A percentile compares a stretch with the other conserved stretches of the same genome.
Conservation (phyloP, 257 asterid species). For the Solanum virginianum region DNA sequence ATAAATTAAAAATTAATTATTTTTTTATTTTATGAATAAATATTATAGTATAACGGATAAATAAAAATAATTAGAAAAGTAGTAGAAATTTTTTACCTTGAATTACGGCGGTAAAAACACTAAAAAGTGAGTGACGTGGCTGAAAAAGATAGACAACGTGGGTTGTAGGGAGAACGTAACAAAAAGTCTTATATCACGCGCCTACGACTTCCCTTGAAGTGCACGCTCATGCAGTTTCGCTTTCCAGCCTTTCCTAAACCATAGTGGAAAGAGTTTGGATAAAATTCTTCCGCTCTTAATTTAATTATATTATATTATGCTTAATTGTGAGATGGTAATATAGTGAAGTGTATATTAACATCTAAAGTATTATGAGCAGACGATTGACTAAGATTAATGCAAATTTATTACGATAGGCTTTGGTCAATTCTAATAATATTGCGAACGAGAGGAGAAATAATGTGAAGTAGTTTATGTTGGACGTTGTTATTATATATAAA, state of each 20-base stretch:
- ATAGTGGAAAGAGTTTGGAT: too few species aligned
- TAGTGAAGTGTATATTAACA: background rate
- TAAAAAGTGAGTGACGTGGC: background rate
- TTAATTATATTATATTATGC: accelerated
- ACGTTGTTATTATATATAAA: background rate
- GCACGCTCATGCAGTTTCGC: too few species aligned
- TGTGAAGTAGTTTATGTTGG: background rate
- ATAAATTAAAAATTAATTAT: too few species aligned
- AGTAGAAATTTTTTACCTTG: background rate
- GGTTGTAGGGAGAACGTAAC: background rate
- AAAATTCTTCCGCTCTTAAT: background rate
- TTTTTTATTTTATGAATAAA: too few species aligned
- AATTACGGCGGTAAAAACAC: background rate
- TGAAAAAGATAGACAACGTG: background rate
- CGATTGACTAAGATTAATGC: background rate
- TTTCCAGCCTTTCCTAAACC: too few species aligned
- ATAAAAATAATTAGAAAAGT: too few species aligned
- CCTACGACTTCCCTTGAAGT: background rate
- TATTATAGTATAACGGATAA: too few species aligned
- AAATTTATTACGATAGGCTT: background rate
- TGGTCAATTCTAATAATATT: too few species aligned
- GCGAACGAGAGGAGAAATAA: too few species aligned
- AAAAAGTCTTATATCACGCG: background rate
- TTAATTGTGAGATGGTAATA: background rate
- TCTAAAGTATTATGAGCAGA: background rate